Conservation (phyloP, 768 basidiomycete genomes). For the Grammothele lineata region DNA sequence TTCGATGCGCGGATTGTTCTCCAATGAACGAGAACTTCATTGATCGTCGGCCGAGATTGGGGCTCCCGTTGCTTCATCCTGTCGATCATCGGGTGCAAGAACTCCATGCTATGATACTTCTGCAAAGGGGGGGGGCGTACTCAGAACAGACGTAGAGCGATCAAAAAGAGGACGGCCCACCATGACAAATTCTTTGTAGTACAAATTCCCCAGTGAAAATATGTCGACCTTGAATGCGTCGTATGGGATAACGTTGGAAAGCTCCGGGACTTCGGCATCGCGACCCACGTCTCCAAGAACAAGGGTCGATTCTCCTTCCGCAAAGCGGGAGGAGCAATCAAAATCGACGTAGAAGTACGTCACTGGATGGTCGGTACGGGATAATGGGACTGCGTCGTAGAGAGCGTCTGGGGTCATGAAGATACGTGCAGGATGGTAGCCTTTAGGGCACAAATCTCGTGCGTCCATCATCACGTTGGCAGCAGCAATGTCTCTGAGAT, state of each 20-base stretch:
- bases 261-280: constrained; percentile 20
- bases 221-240: constrained; percentile 22
- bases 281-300: constrained; percentile 13
- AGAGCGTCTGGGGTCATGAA: constrained; percentile 31
- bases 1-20: too few species aligned
- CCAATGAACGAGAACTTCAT: too few species aligned
- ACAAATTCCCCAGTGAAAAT: constrained; percentile 21
- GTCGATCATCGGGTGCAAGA: constrained; percentile 12
- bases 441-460: constrained; percentile 12
- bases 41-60: too few species aligned
- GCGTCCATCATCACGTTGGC: constrained; percentile 23
- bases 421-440: constrained; percentile 22
- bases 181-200: constrained; percentile 14
- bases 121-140: not conserved
- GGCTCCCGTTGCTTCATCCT: constrained; percentile 12
- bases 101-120: constrained; percentile 12
- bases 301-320: constrained; percentile 3
- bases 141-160: not conserved
- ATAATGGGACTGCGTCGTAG: constrained; percentile 24
- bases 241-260: constrained; percentile 15
- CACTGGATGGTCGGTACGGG: constrained; percentile 32
- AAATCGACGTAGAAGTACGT: constrained; percentile 26
- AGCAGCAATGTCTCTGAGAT: constrained; percentile 11
- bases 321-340: constrained; percentile 14
- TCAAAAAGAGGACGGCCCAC: constrained; percentile 1